phyloP scores from a whole-genome alignment of 2,329 filamentous ascomycete species.

The Colletotrichum zoysiae region DNA sequence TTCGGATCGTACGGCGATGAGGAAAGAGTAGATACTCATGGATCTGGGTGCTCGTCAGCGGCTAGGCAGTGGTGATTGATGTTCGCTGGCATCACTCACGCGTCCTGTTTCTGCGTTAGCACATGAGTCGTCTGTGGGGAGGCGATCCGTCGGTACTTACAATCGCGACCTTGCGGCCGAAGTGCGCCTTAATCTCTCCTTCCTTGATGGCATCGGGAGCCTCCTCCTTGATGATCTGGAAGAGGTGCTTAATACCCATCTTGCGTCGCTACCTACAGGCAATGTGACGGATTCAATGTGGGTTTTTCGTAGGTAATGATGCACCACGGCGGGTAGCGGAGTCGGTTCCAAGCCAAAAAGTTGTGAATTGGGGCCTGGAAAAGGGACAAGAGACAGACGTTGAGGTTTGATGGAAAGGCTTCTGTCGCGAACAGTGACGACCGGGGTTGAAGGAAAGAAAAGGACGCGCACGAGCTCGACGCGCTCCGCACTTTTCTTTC shows the following conservation, averaged over 20 bases:
- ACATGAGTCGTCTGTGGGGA: no score
- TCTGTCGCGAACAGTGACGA: not conserved
- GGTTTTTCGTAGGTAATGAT: not conserved
- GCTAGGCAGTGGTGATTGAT: not conserved
- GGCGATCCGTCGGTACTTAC: constrained; percentile 64
- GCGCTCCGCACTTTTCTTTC: constrained; percentile 17
- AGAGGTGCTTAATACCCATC: constrained; percentile 80
- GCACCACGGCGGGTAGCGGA: not conserved
- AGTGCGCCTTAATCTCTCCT: constrained; percentile 98
- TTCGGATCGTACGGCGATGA: constrained; percentile 96
- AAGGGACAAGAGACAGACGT: not conserved
- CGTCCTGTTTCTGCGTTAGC: constrained; percentile 60
- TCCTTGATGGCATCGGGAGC: constrained; percentile 96
- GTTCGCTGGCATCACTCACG: constrained; percentile 55
- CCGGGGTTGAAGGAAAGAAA: not conserved
- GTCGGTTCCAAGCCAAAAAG: not conserved
- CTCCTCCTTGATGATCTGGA: constrained; percentile 88
- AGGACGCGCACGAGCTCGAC: constrained; percentile 9
- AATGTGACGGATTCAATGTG: not conserved
- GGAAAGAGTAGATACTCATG: constrained; percentile 99
- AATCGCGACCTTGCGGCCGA: constrained; percentile 97
- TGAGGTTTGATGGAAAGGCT: not conserved
- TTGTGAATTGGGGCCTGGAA: not conserved
- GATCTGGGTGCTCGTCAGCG: constrained; percentile 66
- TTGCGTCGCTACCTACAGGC: constrained; percentile 42